These are phyloP conservation scores for Phyllostachys edulis DNA, from an alignment of 176 grass and related monocot genomes.

Conservation along the genomic window DNA sequence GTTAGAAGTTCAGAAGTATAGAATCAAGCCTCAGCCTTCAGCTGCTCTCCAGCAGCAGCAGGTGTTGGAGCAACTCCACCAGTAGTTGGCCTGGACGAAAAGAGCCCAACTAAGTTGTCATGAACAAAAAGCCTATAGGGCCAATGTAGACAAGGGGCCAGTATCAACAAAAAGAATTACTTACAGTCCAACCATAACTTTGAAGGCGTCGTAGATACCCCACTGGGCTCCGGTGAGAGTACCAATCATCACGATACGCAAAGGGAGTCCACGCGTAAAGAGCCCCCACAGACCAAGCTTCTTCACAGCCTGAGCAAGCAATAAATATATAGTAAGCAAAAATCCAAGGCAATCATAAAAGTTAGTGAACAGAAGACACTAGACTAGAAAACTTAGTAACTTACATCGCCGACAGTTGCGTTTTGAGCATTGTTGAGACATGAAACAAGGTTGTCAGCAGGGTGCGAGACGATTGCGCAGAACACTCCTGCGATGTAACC, in stretches of 20 bases:
- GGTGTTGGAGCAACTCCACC: conserved; percentile 62
- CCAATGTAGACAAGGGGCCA: background rate
- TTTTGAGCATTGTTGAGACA: conserved; percentile 77
- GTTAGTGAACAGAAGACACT: background rate
- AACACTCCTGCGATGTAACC: conserved; percentile 76
- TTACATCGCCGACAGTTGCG: conserved; percentile 63
- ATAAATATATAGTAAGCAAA: background rate
- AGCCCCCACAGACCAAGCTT: conserved; percentile 74
- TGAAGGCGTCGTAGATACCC: conserved; percentile 82
- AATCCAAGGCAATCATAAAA: background rate
- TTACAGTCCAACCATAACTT: conserved; percentile 89
- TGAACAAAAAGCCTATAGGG: background rate
- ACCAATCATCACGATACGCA: conserved; percentile 85
- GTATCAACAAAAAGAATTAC: conserved; percentile 18
- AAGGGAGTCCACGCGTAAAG: conserved; percentile 62
- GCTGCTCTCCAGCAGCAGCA: conserved; percentile 13
- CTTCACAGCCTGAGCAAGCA: conserved; percentile 65
- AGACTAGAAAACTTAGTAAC: conserved; percentile 32
- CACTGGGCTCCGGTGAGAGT: conserved; percentile 75
- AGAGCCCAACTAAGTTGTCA: background rate
- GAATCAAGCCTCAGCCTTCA: conserved; percentile 38
- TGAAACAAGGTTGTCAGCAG: conserved; percentile 80
- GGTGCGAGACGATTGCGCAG: conserved; percentile 76
- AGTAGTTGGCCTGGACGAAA: conserved; percentile 55
- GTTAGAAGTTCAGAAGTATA: background rate